Evolutionary conservation across 805 yeast species (phyloP).

Genomic region (Saturnispora diversa): DNA sequence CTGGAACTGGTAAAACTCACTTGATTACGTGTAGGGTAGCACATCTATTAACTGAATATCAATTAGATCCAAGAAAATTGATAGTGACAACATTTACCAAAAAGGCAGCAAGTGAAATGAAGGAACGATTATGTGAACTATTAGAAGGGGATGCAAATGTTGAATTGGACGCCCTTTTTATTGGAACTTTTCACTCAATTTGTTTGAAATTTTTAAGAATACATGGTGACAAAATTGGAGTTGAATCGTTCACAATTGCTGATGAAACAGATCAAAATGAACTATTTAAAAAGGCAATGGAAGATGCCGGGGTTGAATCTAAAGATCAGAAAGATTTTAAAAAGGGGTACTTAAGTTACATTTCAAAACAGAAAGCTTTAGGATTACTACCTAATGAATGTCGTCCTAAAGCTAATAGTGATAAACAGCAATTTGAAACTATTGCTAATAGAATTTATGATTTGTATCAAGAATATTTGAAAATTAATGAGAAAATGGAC

Average conservation of each 20-base stretch:
- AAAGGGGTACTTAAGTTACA: constrained; percentile 28
- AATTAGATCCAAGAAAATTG: constrained; percentile 51
- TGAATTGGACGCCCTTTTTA: constrained; percentile 37
- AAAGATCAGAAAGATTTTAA: constrained; percentile 10
- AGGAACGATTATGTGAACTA: constrained; percentile 42
- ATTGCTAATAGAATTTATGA: constrained; percentile 33
- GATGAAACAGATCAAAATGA: constrained; percentile 54
- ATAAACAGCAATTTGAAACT: not conserved
- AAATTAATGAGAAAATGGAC: constrained; percentile 44
- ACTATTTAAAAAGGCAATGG: constrained; percentile 29
- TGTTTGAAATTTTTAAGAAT: constrained; percentile 53
- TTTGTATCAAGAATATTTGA: constrained; percentile 44
- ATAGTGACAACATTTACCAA: constrained; percentile 90
- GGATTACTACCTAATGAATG: constrained; percentile 38
- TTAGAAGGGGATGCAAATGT: constrained; percentile 30
- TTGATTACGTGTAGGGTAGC: constrained; percentile 77
- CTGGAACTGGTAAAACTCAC: constrained; percentile 72
- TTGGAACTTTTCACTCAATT: constrained; percentile 89
- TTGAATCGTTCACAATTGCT: constrained; percentile 44
- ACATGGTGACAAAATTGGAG: constrained; percentile 46
- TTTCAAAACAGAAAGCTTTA: constrained; percentile 50
- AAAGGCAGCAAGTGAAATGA: constrained; percentile 85
- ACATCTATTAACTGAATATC: constrained; percentile 44
- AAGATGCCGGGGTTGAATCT: constrained; percentile 9
- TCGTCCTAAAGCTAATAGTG: constrained; percentile 3